Evolutionary conservation across 306 rosid genomes (phyloP).

Genomic region (Acmispon strigosus): DNA sequence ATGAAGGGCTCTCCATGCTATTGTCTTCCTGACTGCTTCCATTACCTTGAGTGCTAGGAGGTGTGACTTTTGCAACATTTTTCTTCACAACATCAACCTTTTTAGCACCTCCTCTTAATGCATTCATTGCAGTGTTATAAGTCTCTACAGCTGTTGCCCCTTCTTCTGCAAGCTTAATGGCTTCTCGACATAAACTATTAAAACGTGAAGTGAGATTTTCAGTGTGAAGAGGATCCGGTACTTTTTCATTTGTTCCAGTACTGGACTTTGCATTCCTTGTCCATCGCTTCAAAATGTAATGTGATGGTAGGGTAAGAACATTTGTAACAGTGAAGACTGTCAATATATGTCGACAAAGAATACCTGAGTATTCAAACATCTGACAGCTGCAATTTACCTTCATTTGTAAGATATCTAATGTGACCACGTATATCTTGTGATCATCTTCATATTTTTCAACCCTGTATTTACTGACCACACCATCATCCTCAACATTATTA

Average conservation of each 20-base stretch:
- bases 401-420: conserved; percentile 40
- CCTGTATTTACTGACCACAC: conserved; percentile 49
- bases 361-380: conserved; percentile 76
- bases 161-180: conserved; percentile 70
- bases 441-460: conserved; percentile 73
- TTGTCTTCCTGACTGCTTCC: conserved; percentile 50
- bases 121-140: conserved; percentile 47
- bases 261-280: conserved; percentile 55
- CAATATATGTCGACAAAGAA: conserved; percentile 73
- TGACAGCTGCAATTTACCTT: conserved; percentile 72
- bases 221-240: conserved; percentile 34
- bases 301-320: conserved; percentile 70
- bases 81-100: conserved; percentile 45
- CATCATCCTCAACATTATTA: conserved; percentile 49
- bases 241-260: conserved; percentile 38
- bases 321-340: conserved; percentile 80
- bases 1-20: conserved; percentile 37
- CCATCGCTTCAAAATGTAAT: conserved; percentile 72
- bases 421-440: conserved; percentile 59
- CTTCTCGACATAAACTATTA: conserved; percentile 64
- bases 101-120: conserved; percentile 49
- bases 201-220: conserved; percentile 56
- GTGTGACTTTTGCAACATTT: conserved; percentile 45
- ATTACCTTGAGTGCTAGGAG: conserved; percentile 39
- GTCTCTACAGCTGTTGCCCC: conserved; percentile 66